These are phyloP conservation scores for Phytophthora europaea DNA, from an alignment of 352 stramenopile species.

Conservation along the genomic window DNA sequence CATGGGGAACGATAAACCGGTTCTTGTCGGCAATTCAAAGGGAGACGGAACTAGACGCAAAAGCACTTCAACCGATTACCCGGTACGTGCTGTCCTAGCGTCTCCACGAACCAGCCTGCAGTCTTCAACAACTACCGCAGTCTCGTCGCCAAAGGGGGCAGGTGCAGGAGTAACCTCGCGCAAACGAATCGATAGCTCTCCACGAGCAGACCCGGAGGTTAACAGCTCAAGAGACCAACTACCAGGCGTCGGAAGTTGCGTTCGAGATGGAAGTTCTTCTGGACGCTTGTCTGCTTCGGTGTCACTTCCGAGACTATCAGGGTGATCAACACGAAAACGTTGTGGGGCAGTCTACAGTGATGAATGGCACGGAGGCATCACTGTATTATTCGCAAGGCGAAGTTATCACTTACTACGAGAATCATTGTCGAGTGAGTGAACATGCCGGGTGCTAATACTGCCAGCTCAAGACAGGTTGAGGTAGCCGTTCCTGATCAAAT, in stretches of 20 bases:
- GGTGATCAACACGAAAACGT: conserved; percentile 8
- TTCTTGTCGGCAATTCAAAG: not conserved
- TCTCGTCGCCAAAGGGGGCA: conserved; percentile 42
- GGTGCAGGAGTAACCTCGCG: conserved; percentile 86
- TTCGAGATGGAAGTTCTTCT: conserved; percentile 2
- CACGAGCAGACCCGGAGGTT: conserved; percentile 6
- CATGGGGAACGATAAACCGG: conserved; percentile 34
- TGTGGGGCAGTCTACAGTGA: not conserved
- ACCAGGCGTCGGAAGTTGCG: conserved; percentile 6
- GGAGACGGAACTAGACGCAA: not conserved
- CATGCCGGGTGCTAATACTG: not conserved
- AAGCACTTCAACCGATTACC: conserved; percentile 12
- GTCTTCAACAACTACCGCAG: conserved; percentile 71
- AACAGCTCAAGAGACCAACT: conserved; percentile 22
- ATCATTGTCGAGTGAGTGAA: not conserved
- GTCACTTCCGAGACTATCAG: conserved; percentile 32
- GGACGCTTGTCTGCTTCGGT: conserved; percentile 25
- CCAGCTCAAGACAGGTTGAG: conserved; percentile 17
- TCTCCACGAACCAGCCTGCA: conserved; percentile 90
- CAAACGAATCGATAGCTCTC: conserved; percentile 28
- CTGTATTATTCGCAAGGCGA: not conserved
- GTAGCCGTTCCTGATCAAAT: conserved; percentile 34
- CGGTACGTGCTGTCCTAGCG: conserved; percentile 2
- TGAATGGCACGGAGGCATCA: not conserved
- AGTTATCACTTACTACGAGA: not conserved